A percentile compares a stretch with the other conserved stretches of the same genome.
Evolutionary conservation across 2,329 filamentous ascomycete genomes (phyloP).

Genomic region (Davidsoniella virescens): DNA sequence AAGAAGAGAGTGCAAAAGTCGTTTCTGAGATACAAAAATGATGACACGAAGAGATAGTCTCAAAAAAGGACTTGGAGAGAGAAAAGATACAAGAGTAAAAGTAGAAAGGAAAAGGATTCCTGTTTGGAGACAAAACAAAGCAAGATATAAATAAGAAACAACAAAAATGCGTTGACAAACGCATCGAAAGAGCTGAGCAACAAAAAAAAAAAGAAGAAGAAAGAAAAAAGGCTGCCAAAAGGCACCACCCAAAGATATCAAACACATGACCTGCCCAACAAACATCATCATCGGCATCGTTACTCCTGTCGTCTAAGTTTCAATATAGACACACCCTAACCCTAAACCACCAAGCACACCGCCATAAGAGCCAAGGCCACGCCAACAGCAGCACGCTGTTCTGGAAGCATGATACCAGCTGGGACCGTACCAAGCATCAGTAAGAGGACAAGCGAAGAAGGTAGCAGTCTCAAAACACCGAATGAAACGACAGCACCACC

Average conservation of each 20-base stretch:
- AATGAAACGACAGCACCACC: not conserved
- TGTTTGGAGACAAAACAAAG: not conserved
- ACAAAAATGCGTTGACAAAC: not conserved
- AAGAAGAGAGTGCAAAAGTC: no score
- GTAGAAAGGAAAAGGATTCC: not conserved
- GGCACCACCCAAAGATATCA: slow-evolving; percentile 2
- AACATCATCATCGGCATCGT: slow-evolving; percentile 4
- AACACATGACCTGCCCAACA: slow-evolving; percentile 1
- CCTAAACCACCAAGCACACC: slow-evolving; percentile 5
- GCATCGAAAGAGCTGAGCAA: not conserved
- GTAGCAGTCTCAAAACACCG: slow-evolving; percentile 1
- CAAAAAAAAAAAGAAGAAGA: not conserved
- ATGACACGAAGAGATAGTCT: no score
- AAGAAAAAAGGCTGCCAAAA: not conserved
- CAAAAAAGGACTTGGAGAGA: no score
- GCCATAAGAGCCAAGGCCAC: slow-evolving; percentile 1
- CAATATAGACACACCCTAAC: not conserved
- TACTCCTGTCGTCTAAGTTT: not conserved
- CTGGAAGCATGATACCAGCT: not conserved
- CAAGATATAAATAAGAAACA: not conserved
- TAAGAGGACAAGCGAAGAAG: not conserved
- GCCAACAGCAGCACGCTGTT: slow-evolving; percentile 1
- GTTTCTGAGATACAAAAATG: no score
- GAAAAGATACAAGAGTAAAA: no score
- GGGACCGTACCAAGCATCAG: slow-evolving; percentile 2